Percentiles rank a stretch among this genome's conserved stretches.
phyloP scores from a whole-genome alignment of 2,329 filamentous ascomycete species.

The Talaromyces sp. region DNA sequence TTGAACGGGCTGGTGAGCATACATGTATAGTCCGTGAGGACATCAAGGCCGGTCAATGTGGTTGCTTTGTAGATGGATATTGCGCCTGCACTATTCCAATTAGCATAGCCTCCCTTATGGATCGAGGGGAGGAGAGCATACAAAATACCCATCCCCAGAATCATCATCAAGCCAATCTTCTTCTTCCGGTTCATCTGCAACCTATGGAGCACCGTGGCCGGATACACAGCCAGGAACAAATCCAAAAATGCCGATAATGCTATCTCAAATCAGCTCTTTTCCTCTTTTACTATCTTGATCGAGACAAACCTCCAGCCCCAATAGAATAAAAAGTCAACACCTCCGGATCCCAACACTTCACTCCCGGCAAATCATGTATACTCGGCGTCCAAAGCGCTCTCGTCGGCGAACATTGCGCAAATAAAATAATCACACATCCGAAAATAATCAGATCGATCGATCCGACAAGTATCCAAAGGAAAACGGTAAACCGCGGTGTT shows the following conservation, averaged over 20 bases:
- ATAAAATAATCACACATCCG: constrained; percentile 40
- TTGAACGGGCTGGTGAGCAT: background rate
- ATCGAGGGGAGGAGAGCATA: constrained; percentile 22
- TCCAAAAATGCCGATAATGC: constrained; percentile 33
- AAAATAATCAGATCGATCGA: constrained; percentile 32
- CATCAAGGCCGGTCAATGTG: constrained; percentile 27
- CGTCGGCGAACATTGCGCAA: constrained; percentile 44
- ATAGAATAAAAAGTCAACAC: constrained; percentile 43
- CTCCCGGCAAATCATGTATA: constrained; percentile 28
- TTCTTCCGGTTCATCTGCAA: constrained; percentile 33
- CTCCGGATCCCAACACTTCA: constrained; percentile 35
- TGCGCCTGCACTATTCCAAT: constrained; percentile 28
- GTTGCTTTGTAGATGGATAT: constrained; percentile 36
- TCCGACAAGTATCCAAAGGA: constrained; percentile 30
- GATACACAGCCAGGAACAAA: constrained; percentile 34
- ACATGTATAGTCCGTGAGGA: constrained; percentile 20
- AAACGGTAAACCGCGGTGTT: constrained; percentile 18
- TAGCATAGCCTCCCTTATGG: background rate
- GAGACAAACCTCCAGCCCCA: constrained; percentile 37
- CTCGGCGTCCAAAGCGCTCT: constrained; percentile 39
- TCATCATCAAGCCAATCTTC: constrained; percentile 28
- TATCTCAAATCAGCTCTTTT: constrained; percentile 12
- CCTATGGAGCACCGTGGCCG: constrained; percentile 30
- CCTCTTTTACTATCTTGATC: no score
- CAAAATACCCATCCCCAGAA: constrained; percentile 32